Evolutionary conservation across 805 yeast genomes (phyloP).

Genomic region (Wickerhamomyces ciferrii): DNA sequence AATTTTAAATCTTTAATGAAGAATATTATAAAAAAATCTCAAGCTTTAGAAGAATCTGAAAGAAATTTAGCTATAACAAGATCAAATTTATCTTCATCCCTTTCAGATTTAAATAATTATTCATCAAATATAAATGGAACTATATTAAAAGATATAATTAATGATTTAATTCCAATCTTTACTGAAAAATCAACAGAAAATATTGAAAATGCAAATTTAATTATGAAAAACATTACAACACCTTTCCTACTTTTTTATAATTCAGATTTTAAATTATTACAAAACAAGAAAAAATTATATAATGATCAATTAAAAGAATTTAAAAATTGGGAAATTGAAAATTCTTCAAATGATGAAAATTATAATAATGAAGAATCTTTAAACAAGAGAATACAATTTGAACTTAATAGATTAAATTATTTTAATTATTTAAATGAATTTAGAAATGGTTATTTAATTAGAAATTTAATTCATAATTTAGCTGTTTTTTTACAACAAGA

Average conservation of each 20-base stretch:
- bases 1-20: constrained; percentile 8
- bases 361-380: constrained; percentile 6
- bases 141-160: constrained; percentile 8
- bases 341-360: constrained; percentile 29
- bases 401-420: constrained; percentile 40
- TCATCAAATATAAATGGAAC: constrained; percentile 5
- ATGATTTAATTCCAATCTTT: constrained; percentile 9
- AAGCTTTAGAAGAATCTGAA: constrained; percentile 12
- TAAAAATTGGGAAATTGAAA: neutral
- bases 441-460: constrained; percentile 17
- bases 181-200: constrained; percentile 16
- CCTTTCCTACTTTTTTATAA: constrained; percentile 14
- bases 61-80: constrained; percentile 15
- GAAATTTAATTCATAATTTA: constrained; percentile 10
- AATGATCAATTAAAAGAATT: constrained; percentile 7
- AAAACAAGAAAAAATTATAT: constrained; percentile 8
- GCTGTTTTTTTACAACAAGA: constrained; percentile 6
- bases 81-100: constrained; percentile 10
- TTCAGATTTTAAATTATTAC: constrained; percentile 13
- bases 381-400: constrained; percentile 32
- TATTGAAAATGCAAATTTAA: constrained; percentile 12
- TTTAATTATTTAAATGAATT: constrained; percentile 31
- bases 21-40: constrained; percentile 12
- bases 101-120: constrained; percentile 11
- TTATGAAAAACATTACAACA: constrained; percentile 9